Percentiles rank a stretch among this genome's conserved stretches.
These are phyloP conservation scores for Saccharomyces paradoxus DNA, from an alignment of 805 yeast species.

Conservation along the genomic window DNA sequence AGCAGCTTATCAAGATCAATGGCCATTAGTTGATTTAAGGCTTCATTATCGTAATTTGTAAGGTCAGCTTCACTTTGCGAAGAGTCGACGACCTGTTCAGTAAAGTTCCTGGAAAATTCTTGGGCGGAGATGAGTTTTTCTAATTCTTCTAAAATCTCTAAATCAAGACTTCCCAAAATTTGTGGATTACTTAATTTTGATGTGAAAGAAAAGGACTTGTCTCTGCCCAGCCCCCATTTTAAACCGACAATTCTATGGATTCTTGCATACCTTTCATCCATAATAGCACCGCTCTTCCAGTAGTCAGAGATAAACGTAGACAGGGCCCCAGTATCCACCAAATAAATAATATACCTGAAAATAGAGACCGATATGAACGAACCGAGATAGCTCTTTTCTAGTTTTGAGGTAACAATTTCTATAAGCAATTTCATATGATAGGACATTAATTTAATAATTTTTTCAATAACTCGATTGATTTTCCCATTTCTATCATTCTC, in stretches of 20 bases:
- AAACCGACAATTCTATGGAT: conserved; percentile 9
- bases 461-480: neutral
- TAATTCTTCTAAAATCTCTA: conserved; percentile 1
- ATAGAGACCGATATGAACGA: conserved; percentile 10
- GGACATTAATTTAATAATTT: conserved; percentile 1
- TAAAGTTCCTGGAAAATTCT: neutral
- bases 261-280: conserved; percentile 6
- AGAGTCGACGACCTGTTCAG: neutral
- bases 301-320: conserved; percentile 5
- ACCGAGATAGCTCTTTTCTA: conserved; percentile 8
- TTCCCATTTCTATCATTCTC: neutral
- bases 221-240: conserved; percentile 19
- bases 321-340: conserved; percentile 7
- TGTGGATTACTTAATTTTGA: conserved; percentile 10
- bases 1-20: neutral
- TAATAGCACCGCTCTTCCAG: conserved; percentile 8
- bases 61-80: neutral
- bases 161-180: conserved; percentile 2
- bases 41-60: neutral
- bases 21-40: neutral
- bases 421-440: conserved; percentile 4
- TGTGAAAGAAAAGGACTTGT: conserved; percentile 5
- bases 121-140: neutral
- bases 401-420: conserved; percentile 1
- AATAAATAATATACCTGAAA: conserved; percentile 11